Evolutionary conservation across 495 filamentous ascomycete species (phyloP), one percentile per base, ranked within the genome.

Genomic region (Talaromyces thailandensis): DNA sequence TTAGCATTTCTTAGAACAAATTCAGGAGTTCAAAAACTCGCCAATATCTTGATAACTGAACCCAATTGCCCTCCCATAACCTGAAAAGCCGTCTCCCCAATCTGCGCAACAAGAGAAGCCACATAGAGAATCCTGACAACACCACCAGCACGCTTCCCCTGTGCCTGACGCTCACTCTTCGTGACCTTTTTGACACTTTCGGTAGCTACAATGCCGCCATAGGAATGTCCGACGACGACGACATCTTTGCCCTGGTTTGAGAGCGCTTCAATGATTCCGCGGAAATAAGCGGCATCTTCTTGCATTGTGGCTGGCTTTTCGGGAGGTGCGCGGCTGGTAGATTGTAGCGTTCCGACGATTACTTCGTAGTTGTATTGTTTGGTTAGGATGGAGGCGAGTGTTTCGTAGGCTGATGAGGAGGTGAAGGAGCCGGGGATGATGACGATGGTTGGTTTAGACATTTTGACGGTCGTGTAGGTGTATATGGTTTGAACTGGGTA

Each of bases 351-450:
- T 32, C 71, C 67, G 31, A 71, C 69, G 32, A 70, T 66, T 26
- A 72, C 70, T 3, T 68, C 60, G 64, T 75, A 79, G 1, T 75
- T 75, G 32, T 61, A 60, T 9, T 64, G 64, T 6, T 67, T 48
- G 21, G 21, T 24, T 5, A 84, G 75, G 24, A 64, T 62, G 4
- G 69, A 53, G 16, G 67, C 71, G 28, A 80, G 66, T 14, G 57
- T 50, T 55, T 71, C 60, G 62, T 72, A 82, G 67, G 67, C 62
- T 9, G 24, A 28, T 4, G 78, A 74, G 1, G 60, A 70, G 56
- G 75, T 63, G 73, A 77, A 82, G 23, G 79, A 79, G n/a, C 78
- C 82, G 1, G 75, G 76, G n/a, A 78, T 67, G 61, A 83, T 69
- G 53, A 82, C 67, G 56, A 83, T 70, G 1, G 73, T 74, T 51